phyloP scores from a whole-genome alignment of 768 basidiomycete species.

The Infundibulicybe gibba region DNA sequence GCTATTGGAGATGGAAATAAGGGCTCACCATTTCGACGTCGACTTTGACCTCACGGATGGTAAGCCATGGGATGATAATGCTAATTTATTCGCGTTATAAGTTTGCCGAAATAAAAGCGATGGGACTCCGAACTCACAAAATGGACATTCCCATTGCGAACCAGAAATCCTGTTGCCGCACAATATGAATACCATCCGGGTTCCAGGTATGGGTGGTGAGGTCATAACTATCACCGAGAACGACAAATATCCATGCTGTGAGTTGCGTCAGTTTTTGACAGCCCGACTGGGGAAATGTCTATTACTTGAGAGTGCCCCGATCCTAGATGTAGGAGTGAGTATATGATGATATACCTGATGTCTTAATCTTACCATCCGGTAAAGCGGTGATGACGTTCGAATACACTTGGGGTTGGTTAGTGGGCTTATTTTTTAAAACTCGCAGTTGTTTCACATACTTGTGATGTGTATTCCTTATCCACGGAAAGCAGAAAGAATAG shows the following conservation, averaged over 20 bases:
- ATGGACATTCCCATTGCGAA: constrained; percentile 70
- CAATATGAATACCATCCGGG: constrained; percentile 49
- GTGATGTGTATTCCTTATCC: constrained; percentile 79
- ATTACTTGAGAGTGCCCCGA: constrained; percentile 52
- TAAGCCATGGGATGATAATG: constrained; percentile 73
- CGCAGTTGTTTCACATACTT: constrained; percentile 44
- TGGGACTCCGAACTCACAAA: constrained; percentile 41
- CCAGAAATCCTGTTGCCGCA: constrained; percentile 79
- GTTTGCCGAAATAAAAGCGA: constrained; percentile 8
- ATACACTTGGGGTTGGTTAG: constrained; percentile 43
- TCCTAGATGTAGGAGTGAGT: constrained; percentile 22
- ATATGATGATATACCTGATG: neutral
- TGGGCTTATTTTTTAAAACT: neutral
- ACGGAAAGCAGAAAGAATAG: constrained; percentile 71
- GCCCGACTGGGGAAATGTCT: neutral
- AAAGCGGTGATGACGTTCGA: constrained; percentile 81
- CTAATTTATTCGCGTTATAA: constrained; percentile 25
- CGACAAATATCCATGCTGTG: constrained; percentile 63
- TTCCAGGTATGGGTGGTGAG: constrained; percentile 54
- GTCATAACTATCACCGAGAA: constrained; percentile 67
- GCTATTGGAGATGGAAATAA: neutral
- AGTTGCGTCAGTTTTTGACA: constrained; percentile 4
- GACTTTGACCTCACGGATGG: constrained; percentile 71
- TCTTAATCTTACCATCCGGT: constrained; percentile 60
- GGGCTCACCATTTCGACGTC: constrained; percentile 69